Evolutionary conservation across 257 asterid species (phyloP).

Genomic region (Lycium barbarum): DNA sequence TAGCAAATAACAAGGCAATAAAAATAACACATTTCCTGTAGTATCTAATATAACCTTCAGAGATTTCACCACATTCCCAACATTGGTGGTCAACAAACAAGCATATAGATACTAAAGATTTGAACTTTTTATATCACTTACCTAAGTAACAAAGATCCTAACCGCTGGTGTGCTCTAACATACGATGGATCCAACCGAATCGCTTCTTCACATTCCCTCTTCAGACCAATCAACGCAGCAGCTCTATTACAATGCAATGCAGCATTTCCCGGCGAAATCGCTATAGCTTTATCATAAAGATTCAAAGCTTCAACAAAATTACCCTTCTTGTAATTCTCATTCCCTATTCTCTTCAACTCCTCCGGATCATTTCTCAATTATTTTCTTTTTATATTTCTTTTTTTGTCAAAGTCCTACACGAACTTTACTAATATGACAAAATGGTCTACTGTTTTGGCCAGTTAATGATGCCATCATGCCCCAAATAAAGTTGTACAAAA

Average conservation of each 20-base stretch:
- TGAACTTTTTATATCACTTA: conserved; percentile 45
- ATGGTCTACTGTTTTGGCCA: too few species aligned
- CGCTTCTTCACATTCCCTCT: conserved; percentile 51
- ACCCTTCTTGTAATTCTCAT: conserved; percentile 69
- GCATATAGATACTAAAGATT: conserved; percentile 26
- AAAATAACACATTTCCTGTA: not conserved
- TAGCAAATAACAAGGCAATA: not conserved
- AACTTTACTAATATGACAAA: too few species aligned
- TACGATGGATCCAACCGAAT: conserved; percentile 57
- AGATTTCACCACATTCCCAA: not conserved
- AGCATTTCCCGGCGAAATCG: conserved; percentile 56
- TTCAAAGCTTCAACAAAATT: conserved; percentile 61
- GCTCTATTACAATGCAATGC: conserved; percentile 63
- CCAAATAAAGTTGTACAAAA: too few species aligned
- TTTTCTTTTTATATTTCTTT: too few species aligned
- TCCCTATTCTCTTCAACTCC: conserved; percentile 69
- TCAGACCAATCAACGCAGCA: conserved; percentile 67
- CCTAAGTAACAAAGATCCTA: conserved; percentile 73
- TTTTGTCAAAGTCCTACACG: too few species aligned
- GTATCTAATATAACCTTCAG: not conserved
- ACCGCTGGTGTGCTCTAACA: conserved; percentile 70
- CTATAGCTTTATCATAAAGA: conserved; percentile 71
- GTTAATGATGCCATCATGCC: too few species aligned
- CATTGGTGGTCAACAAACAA: not conserved
- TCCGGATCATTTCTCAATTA: conserved; percentile 55